Evolutionary conservation across 805 yeast genomes (phyloP).

Genomic region (Saccharomyces mikatae): DNA sequence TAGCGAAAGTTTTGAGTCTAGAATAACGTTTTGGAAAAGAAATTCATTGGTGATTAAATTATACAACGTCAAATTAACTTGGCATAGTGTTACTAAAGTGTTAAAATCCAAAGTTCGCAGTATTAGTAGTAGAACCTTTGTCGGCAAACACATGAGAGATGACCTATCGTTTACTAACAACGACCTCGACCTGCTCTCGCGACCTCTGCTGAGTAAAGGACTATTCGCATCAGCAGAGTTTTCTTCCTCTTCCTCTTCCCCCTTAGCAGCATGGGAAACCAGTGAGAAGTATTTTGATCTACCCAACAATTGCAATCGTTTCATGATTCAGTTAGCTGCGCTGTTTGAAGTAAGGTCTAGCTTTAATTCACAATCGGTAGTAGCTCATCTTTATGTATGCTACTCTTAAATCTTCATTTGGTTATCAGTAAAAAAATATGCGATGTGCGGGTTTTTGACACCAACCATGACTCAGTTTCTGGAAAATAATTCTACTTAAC

Average conservation of each 20-base stretch:
- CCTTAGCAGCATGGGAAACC: conserved; percentile 14
- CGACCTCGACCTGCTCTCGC: neutral
- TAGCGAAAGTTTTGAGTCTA: conserved; percentile 21
- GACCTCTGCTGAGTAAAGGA: neutral
- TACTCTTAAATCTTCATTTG: neutral
- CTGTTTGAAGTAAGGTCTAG: neutral
- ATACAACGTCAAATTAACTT: conserved; percentile 20
- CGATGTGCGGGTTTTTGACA: neutral
- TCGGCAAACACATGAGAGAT: conserved; percentile 15
- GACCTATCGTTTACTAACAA: neutral
- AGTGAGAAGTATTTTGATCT: conserved; percentile 31
- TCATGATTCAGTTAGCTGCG: conserved; percentile 8
- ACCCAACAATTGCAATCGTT: conserved; percentile 17
- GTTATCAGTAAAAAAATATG: neutral
- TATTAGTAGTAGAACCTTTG: conserved; percentile 19
- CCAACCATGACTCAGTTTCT: neutral
- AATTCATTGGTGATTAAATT: conserved; percentile 18
- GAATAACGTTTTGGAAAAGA: conserved; percentile 21
- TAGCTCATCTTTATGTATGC: neutral
- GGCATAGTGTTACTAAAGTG: conserved; percentile 18
- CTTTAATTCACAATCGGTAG: neutral
- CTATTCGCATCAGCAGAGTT: neutral
- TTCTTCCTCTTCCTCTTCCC: neutral
- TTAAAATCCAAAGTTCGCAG: conserved; percentile 17
- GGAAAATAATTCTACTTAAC: too few relatives aligned